Base-by-base conservation (phyloP, 1,284 basidiomycete genomes). In the Leucoagaricus sp. region DNA sequence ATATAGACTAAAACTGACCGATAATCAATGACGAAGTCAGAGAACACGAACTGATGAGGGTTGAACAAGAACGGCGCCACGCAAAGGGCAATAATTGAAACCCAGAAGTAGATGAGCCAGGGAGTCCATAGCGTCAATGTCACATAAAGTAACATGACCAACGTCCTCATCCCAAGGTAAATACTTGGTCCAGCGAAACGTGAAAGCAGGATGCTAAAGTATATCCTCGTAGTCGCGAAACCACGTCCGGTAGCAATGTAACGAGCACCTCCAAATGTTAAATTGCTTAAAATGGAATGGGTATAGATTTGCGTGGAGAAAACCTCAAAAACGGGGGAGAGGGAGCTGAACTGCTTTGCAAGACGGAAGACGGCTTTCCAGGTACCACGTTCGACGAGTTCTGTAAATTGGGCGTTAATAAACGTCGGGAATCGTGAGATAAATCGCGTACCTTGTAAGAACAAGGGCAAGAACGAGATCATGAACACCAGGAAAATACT, bases 171-270 rank as follows among this genome's bases (percentile, higher is more conserved):
- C 65, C 95, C 95, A 47, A 98, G 81, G 76, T 98, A 98, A 73
- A 98, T 96, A 65, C 92, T 94, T 4, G 95, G 95, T 4, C 95
- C 95, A 42, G 95, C 95, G 73, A 98, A 98, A 57, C 95, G 91
- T 62, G 95, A 97, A 77, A 94, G 96, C 19, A 97, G 77, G 63
- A 95, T 95, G 69, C 86, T 90, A 80, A 98, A 98, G 61, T 89
- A 91, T 62, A 96, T 93, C 56, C 95, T 84, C 19, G 93, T 92
- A 6, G 95, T 97, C 15, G 95, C 95, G 69, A 98, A 98, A 42
- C 95, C 95, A 83, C 95, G 92, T 57, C 95, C 95, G n/a, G 95
- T 98, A n/a, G 95, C 94, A 64, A 98, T 98, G 74, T 97, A 98
- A 59, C 95, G 86, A 51, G 95, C 95, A 59, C 95, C 95, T 74